Evolutionary conservation across 768 basidiomycete genomes (phyloP), one percentile per base, ranked within the genome.

Genomic region (Mycena metata): DNA sequence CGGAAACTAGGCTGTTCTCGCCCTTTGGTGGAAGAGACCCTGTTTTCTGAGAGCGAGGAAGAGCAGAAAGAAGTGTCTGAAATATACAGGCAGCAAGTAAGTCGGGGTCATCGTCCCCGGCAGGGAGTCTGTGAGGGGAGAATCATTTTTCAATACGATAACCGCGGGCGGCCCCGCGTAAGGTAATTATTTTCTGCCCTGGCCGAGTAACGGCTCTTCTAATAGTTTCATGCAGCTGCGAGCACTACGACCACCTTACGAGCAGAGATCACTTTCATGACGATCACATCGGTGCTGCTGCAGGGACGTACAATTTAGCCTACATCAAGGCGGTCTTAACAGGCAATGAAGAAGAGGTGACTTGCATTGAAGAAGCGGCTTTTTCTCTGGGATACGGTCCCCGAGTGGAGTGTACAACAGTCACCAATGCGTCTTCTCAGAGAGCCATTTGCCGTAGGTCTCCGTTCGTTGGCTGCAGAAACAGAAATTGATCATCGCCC

Each of bases 221-320:
- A 30, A 30, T 30, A 30, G 3, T 30, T 30, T 30, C 30, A 30
- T 6, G 30, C 6, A 62, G 60, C 17, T 62, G 60, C 35, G 39
- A 62, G 24, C 60, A 62, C 21, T 62, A 52, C 15, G 0, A 16
- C 51, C 19, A 42, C 10, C 13, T 5, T 2, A 41, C 60, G 2
- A 43, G 41, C 13, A 5, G 42, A 2, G 60, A 62, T 21, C 60
- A 62, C 12, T 62, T 62, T 24, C 24, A 52, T 21, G 60, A 54
- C 23, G n/a, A 24, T 21, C 35, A 8, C 9, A 15, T 54, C 7
- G 60, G 60, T 0, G 17, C 24, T 0, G 33, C 47, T 7, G 21
- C 47, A 1, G 60, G 60, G 2, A 9, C 50, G 0, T 62, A 62
- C 26, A 39, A 62, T 19, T 15, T 63, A 7, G 23, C 33, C 1